Conservation (phyloP, 768 basidiomycete genomes). For the Lactifluus subvellereus region DNA sequence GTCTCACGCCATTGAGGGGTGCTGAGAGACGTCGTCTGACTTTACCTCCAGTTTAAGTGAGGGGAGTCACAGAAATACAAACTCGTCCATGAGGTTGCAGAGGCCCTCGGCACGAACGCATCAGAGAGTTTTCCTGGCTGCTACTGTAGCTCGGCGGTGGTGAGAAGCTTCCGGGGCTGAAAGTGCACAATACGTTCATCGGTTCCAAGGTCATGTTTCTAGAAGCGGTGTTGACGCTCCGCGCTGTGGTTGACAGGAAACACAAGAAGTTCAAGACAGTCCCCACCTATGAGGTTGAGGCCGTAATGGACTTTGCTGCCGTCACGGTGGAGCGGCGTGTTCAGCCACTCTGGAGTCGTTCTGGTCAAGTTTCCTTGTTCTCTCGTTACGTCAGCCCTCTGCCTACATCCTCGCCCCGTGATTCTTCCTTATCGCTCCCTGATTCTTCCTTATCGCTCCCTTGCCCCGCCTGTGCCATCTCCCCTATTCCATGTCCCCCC, state of each 20-base stretch:
- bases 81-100: constrained; percentile 86
- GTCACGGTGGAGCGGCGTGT: too few relatives aligned
- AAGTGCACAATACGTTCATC: constrained; percentile 74
- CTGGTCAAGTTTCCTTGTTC: too few relatives aligned
- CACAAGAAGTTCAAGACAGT: constrained; percentile 82
- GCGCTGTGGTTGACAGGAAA: constrained; percentile 88
- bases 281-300: constrained; percentile 63
- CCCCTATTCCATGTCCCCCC: too few relatives aligned
- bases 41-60: constrained; percentile 78
- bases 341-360: too few relatives aligned
- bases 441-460: too few relatives aligned
- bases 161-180: constrained; percentile 65
- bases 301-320: constrained; percentile 99
- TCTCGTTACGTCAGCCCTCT: too few relatives aligned
- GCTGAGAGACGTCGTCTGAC: constrained; percentile 22
- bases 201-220: constrained; percentile 83
- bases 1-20: too few relatives aligned
- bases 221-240: constrained; percentile 81
- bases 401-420: too few relatives aligned
- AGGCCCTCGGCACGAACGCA: constrained; percentile 72
- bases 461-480: too few relatives aligned
- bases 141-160: constrained; percentile 94
- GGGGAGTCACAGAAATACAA: constrained; percentile 82
- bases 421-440: too few relatives aligned
- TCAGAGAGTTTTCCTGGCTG: constrained; percentile 98